Conservation (phyloP, 2,329 filamentous ascomycete genomes). For the Ophiostoma tasmaniense region DNA sequence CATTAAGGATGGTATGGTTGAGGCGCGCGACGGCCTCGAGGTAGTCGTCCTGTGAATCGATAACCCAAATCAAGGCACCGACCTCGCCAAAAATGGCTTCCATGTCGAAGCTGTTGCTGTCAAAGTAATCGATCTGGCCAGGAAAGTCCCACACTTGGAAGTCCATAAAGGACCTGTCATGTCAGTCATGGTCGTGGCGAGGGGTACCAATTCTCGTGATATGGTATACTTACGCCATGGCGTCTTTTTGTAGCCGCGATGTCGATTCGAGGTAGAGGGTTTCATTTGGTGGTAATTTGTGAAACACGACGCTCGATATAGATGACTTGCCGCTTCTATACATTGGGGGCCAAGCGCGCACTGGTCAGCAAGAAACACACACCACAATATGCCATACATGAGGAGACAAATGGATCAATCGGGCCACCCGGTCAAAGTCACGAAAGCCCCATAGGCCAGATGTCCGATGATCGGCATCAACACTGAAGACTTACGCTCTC, state of each 20-base stretch:
- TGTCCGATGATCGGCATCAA: no score
- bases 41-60: constrained; percentile 97
- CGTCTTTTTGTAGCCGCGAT: constrained; percentile 86
- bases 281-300: constrained; percentile 93
- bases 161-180: constrained; percentile 75
- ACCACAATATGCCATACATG: not conserved
- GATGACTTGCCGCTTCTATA: constrained; percentile 92
- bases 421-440: not conserved
- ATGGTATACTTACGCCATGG: constrained; percentile 55
- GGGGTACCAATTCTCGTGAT: constrained; percentile 31
- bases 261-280: constrained; percentile 94
- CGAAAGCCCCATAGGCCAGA: not conserved
- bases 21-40: constrained; percentile 81
- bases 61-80: constrained; percentile 94
- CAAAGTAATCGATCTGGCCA: constrained; percentile 81
- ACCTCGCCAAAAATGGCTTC: constrained; percentile 91
- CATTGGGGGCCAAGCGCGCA: not conserved
- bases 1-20: constrained; percentile 78
- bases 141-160: constrained; percentile 98
- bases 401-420: constrained; percentile 1
- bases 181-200: constrained; percentile 28
- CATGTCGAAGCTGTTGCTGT: constrained; percentile 81
- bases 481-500: constrained; percentile 56
- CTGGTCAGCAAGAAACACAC: not conserved
- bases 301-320: constrained; percentile 97